A percentile compares a stretch with the other conserved stretches of the same genome.
Evolutionary conservation across 805 yeast genomes (phyloP).

Genomic region (Metschnikowia cerradonensis): DNA sequence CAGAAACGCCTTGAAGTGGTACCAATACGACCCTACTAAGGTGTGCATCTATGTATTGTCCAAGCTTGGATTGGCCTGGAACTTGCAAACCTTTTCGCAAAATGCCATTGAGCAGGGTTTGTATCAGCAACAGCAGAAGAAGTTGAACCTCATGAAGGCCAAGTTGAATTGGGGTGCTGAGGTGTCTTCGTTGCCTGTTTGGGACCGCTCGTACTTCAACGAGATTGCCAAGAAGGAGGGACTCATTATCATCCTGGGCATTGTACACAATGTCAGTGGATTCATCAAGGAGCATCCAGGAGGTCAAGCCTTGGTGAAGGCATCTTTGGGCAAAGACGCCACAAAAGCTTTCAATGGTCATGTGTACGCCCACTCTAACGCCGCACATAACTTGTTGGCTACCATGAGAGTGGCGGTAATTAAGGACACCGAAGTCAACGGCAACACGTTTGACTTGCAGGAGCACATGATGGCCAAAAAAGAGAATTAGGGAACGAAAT

Average conservation of each 20-base stretch:
- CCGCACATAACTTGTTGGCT: slow-evolving; percentile 79
- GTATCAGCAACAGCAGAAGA: slow-evolving; percentile 80
- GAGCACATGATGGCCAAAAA: slow-evolving; percentile 39
- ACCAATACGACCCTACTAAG: slow-evolving; percentile 84
- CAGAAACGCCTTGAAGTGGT: slow-evolving; percentile 84
- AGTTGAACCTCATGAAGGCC: slow-evolving; percentile 58
- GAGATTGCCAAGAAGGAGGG: slow-evolving; percentile 52
- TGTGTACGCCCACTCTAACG: slow-evolving; percentile 80
- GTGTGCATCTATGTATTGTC: slow-evolving; percentile 54
- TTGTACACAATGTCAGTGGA: slow-evolving; percentile 68
- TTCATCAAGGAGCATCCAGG: slow-evolving; percentile 81
- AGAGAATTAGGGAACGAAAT: slow-evolving; percentile 16
- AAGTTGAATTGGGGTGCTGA: slow-evolving; percentile 74
- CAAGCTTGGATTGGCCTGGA: slow-evolving; percentile 64
- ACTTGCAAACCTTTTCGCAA: slow-evolving; percentile 71
- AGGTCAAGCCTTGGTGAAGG: slow-evolving; percentile 67
- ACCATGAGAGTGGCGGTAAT: slow-evolving; percentile 80
- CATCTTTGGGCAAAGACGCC: slow-evolving; percentile 78
- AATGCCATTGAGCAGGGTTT: slow-evolving; percentile 80
- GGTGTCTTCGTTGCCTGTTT: slow-evolving; percentile 62
- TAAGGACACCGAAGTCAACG: slow-evolving; percentile 58
- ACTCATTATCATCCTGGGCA: slow-evolving; percentile 69
- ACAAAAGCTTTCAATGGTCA: slow-evolving; percentile 83
- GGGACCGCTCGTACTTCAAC: slow-evolving; percentile 63
- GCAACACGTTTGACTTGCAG: slow-evolving; percentile 52